Percentiles rank a stretch among this genome's conserved stretches.
Conservation (phyloP, 2,329 filamentous ascomycete genomes). For the Orbilia blumenaviensis region DNA sequence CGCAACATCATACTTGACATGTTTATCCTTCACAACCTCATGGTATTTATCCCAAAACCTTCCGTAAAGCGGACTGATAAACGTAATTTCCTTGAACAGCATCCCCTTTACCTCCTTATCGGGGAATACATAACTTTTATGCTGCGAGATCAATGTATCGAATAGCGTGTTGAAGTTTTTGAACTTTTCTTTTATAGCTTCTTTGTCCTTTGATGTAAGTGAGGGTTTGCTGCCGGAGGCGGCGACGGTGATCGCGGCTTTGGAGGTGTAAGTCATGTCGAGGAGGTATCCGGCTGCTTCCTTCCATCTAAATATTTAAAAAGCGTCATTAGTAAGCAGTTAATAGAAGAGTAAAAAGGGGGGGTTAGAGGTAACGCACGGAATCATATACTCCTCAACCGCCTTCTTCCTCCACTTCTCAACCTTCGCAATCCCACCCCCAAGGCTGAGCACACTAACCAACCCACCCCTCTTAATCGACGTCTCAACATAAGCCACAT, state of each 20-base stretch:
- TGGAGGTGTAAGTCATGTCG: constrained; percentile 68
- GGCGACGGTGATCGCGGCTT: constrained; percentile 79
- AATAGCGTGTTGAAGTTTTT: constrained; percentile 85
- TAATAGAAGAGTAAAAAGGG: neutral
- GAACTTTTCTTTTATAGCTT: constrained; percentile 96
- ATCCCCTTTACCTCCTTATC: constrained; percentile 85
- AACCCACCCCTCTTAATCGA: constrained; percentile 85
- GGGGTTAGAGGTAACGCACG: constrained; percentile 20
- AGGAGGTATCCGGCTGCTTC: constrained; percentile 73
- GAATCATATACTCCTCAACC: constrained; percentile 74
- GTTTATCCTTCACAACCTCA: constrained; percentile 96
- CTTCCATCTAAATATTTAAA: constrained; percentile 69
- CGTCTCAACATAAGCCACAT: constrained; percentile 81
- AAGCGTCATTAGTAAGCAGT: neutral
- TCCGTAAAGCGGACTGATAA: constrained; percentile 92
- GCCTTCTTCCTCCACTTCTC: constrained; percentile 90
- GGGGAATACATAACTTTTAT: constrained; percentile 81
- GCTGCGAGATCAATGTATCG: constrained; percentile 83
- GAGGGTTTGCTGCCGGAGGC: constrained; percentile 66
- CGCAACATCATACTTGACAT: constrained; percentile 94
- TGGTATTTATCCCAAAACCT: constrained; percentile 98
- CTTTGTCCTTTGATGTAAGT: constrained; percentile 88
- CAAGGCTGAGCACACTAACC: constrained; percentile 72
- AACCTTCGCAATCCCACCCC: constrained; percentile 70
- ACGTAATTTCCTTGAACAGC: constrained; percentile 82